Base-by-base conservation (phyloP, 1,139 yeast species). In the Kodamaea derodonti region DNA sequence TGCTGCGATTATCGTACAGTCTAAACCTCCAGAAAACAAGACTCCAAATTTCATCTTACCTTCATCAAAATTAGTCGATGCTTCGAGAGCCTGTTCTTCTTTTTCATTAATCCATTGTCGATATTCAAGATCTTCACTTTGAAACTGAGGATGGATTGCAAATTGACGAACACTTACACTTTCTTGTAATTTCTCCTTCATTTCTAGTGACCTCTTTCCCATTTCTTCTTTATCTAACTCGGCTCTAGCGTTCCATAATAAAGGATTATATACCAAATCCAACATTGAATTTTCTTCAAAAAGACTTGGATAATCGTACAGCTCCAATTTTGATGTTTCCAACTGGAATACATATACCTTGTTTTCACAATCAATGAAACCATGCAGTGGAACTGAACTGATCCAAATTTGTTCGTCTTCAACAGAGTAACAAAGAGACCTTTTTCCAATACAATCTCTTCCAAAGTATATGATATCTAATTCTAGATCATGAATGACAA, bases 1-100 rank as follows among this genome's bases (percentile, higher is more conserved):
- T 1, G 63, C 62, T 14, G 95, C 88, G 11, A 92, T 50, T 1
- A 92, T 61, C 0, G 97, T 83, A 54, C 98, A 92, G 50, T 92
- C 98, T 8, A 92, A 65, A 0, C 98, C 99, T 1, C 99, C 98
- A 27, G 97, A 87, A 52, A 87, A 92, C 24, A 92, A 60, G 1
- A 92, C 66, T 0, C 86, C 87, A 17, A 84, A 53, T 7, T 55
- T 6, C 9, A 9, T 9, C 9, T 7, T 6, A 18, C 22, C 22
- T n/a, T n/a, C n/a, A n/a, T n/a, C n/a, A n/a, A n/a, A n/a, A n/a
- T n/a, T n/a, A n/a, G n/a, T n/a, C n/a, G n/a, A n/a, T n/a, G n/a
- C n/a, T n/a, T n/a, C n/a, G n/a, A n/a, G n/a, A n/a, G n/a, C n/a
- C n/a, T n/a, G n/a, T n/a, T n/a, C n/a, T n/a, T n/a, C n/a, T 18